phyloP scores from a whole-genome alignment of 257 asterid species.

The Ehretia macrophylla region DNA sequence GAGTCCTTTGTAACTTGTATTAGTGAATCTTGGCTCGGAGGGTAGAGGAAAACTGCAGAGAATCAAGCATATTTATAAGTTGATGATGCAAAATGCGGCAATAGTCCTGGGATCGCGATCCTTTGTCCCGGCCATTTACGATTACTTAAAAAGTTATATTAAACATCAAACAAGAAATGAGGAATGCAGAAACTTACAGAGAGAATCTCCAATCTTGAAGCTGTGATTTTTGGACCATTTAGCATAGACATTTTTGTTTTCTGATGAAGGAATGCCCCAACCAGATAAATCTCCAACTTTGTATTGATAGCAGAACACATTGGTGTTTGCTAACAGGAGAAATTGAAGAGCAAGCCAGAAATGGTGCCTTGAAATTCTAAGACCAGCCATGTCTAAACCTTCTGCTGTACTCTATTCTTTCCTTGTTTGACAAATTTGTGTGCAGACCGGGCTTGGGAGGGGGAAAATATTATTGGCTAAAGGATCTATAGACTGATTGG shows the following conservation, averaged over 20 bases:
- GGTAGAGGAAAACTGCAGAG: slow-evolving; percentile 83
- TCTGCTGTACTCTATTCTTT: not conserved
- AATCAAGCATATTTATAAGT: not conserved
- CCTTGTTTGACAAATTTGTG: not conserved
- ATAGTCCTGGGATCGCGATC: too few relatives aligned
- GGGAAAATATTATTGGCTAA: not conserved
- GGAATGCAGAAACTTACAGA: slow-evolving; percentile 50
- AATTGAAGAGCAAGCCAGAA: slow-evolving; percentile 30
- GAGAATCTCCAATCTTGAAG: slow-evolving; percentile 68
- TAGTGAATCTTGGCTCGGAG: slow-evolving; percentile 92
- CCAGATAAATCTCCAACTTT: slow-evolving; percentile 72
- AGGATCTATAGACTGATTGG: not conserved
- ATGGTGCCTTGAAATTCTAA: slow-evolving; percentile 20
- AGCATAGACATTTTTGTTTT: slow-evolving; percentile 52
- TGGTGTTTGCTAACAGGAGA: slow-evolving; percentile 30
- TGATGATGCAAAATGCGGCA: too few relatives aligned
- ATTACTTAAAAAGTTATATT: too few relatives aligned
- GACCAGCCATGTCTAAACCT: slow-evolving; percentile 34
- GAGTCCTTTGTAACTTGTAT: slow-evolving; percentile 60
- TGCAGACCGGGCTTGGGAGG: not conserved
- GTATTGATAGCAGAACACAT: slow-evolving; percentile 41
- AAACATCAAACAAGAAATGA: not conserved
- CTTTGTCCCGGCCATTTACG: too few relatives aligned
- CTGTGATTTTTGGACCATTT: slow-evolving; percentile 60
- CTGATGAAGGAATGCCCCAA: slow-evolving; percentile 67